Evolutionary conservation across 352 stramenopile genomes (phyloP), one percentile per base, ranked within the genome.

Genomic region (Peronospora belbahrii): DNA sequence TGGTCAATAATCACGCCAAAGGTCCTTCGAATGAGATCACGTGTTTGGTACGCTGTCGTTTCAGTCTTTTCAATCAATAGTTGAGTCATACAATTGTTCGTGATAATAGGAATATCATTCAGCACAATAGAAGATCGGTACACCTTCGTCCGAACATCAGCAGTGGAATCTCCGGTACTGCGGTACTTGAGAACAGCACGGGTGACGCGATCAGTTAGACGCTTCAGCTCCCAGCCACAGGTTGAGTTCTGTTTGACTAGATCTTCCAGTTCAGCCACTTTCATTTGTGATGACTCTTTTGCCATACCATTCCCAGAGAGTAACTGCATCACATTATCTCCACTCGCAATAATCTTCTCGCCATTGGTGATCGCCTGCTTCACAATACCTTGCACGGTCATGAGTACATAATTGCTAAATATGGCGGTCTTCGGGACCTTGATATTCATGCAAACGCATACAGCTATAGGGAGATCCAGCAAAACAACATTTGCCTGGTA

Each of bases 21-120:
- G 2, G 51, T 65, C 23, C 56, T 61, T 6, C 56, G 56, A 10
- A 65, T 34, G 17, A 65, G 20, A 30, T 65, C 51, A 13, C 56
- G 50, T 1, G 50, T 65, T 20, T 65, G 23, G 18, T 53, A 65
- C 7, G 56, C 56, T 7, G 31, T 44, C 4, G 23, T 25, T 15
- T 27, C 1, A 2, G 39, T 58, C 25, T 65, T 65, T 0, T 31
- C 41, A 2, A 30, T 20, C 7, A 64, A 20, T 1, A 64, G 19
- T 31, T 64, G 52, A 0, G 27, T 39, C 56, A 64, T 64, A 18
- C 56, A 65, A 22, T 58, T 56, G 35, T 61, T 65, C 6, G 56
- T 67, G 22, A 67, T 44, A 10, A 60, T 52, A 0, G 58, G 58
- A 15, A 67, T 67, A 17, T 67, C 52, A 15, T 62, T 63, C 33